Percentiles rank a stretch among this genome's conserved stretches.
Evolutionary conservation across 768 basidiomycete genomes (phyloP).

Genomic region (Tylopilus subfusipes): DNA sequence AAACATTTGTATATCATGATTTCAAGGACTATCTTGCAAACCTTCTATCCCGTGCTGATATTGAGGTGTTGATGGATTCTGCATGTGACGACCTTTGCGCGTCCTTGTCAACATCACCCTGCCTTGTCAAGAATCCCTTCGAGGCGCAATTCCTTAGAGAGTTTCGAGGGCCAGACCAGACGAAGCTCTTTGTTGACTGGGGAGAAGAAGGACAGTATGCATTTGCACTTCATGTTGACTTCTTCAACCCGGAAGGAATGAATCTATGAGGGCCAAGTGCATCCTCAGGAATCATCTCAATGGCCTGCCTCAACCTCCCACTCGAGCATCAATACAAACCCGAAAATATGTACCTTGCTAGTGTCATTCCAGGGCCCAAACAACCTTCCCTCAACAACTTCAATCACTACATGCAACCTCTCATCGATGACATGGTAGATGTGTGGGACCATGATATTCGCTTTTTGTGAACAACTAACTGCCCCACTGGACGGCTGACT

Average conservation of each 20-base stretch:
- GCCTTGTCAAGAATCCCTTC: background rate
- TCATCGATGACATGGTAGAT: conserved; percentile 33
- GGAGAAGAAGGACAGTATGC: background rate
- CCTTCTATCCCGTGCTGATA: background rate
- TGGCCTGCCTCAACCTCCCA: background rate
- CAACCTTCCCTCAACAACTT: background rate
- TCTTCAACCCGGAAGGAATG: background rate
- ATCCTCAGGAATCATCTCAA: background rate
- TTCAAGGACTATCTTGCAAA: background rate
- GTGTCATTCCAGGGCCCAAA: background rate
- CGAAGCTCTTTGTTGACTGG: background rate
- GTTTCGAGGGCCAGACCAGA: background rate
- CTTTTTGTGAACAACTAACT: conserved; percentile 15
- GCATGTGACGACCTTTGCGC: background rate
- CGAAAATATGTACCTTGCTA: background rate
- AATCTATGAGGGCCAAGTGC: background rate
- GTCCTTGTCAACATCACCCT: background rate
- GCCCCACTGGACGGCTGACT: conserved; percentile 18
- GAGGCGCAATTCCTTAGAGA: background rate
- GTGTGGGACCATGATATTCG: conserved; percentile 32
- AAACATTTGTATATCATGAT: background rate
- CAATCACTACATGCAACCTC: conserved; percentile 27
- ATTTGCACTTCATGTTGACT: background rate
- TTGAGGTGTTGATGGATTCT: background rate
- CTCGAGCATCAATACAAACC: background rate